phyloP scores from a whole-genome alignment of 2,329 filamentous ascomycete genomes.

The Cytospora piceae region DNA sequence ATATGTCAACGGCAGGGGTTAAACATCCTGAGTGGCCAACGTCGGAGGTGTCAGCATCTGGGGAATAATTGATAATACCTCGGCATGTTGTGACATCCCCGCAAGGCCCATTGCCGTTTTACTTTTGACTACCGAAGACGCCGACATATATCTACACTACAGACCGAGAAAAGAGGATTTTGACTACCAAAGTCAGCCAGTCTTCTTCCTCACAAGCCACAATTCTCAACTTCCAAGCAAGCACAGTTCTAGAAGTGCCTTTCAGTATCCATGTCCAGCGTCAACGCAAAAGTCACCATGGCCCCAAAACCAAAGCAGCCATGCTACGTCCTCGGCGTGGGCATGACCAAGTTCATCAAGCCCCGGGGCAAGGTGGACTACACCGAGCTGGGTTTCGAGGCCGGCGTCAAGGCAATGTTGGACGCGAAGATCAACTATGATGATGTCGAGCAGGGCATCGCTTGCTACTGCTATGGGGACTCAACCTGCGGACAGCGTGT shows the following conservation, averaged over 20 bases:
- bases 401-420: conserved; percentile 83
- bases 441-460: conserved; percentile 90
- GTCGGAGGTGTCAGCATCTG: neutral
- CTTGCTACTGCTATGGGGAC: conserved; percentile 98
- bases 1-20: too few relatives aligned
- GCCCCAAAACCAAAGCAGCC: conserved; percentile 54
- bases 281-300: conserved; percentile 45
- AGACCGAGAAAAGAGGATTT: neutral
- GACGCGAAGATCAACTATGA: conserved; percentile 94
- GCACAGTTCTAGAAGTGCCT: neutral
- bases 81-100: conserved; percentile 8
- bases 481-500: conserved; percentile 93
- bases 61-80: neutral
- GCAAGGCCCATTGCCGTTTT: neutral
- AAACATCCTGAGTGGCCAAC: neutral
- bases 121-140: too few relatives aligned
- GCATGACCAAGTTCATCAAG: conserved; percentile 99
- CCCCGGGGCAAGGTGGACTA: conserved; percentile 93
- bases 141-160: neutral
- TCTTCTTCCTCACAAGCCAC: neutral
- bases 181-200: neutral
- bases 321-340: conserved; percentile 91
- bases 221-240: neutral
- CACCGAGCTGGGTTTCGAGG: conserved; percentile 91
- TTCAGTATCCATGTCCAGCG: neutral